Base-by-base conservation (phyloP, 495 filamentous ascomycete genomes). In the Penicillium malachiteum region DNA sequence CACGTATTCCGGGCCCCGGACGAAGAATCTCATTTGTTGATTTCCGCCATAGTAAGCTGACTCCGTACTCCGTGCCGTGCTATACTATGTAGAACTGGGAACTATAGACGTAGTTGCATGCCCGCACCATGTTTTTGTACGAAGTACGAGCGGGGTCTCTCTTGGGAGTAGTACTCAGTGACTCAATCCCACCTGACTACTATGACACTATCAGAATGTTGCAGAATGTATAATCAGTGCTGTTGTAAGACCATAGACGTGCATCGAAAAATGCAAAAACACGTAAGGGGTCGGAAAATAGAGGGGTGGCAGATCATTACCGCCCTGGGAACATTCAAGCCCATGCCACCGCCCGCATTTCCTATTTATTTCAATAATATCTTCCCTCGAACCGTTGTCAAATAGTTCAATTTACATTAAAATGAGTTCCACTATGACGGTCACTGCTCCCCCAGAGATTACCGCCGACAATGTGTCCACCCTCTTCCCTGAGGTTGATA, bases 401-500 rank as follows among this genome's bases (percentile, higher is more conserved):
- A 32, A 44, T 17, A 32, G 26, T 55, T 32, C 17, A 41, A 41
- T 50, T 52, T 1, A 12, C 30, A 17, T 40, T 58, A 71, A 55
- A 31, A 84, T 83, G 82, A 79, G 74, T 45, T 63, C 79, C n/a
- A 83, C 82, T 1, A 69, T 62, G 33, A 80, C 75, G 2, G 62
- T 74, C 4, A 76, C 73, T 16, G 57, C 58, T 39, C 63, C 64
- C 7, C 62, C 66, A 39, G 60, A 67, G 42, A 90, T 96, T 60
- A 93, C 90, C 35, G 92, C 92, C 8, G 85, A 93, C 48, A 92
- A 88, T 57, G 88, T 97, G 48, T 80, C 94, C 56, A 87, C 84
- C 40, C 81, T 97, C 37, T 97, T 98, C 72, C 93, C 94, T 31
- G 94, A 97, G 56, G 95, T 98, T 68, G 90, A 96, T 74, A 92